phyloP scores from a whole-genome alignment of 2,329 filamentous ascomycete genomes.

The Bipolaris sorokiniana region DNA sequence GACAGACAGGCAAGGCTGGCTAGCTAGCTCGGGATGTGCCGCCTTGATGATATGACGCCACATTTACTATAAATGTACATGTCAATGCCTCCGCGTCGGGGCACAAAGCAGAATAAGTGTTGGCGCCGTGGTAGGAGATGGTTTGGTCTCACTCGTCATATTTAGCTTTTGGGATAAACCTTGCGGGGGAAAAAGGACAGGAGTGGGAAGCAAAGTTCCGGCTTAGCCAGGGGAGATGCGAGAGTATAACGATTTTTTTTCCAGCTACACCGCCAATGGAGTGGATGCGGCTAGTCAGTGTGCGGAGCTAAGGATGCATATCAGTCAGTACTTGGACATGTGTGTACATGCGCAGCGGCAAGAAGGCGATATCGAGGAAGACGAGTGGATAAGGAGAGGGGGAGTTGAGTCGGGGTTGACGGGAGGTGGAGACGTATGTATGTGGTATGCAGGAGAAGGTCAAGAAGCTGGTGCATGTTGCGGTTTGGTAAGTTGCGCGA shows the following conservation, averaged over 20 bases:
- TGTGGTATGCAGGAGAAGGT: not conserved
- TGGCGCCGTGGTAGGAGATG: not conserved
- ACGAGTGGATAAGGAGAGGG: not conserved
- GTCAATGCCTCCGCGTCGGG: not conserved
- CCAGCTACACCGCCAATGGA: not conserved
- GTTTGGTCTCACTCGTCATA: not conserved
- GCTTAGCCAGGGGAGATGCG: not conserved
- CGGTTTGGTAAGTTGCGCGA: not conserved
- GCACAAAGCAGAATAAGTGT: not conserved
- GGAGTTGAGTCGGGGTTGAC: not conserved
- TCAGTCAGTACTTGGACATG: not conserved
- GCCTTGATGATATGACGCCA: not conserved
- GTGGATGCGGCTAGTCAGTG: not conserved
- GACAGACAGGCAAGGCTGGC: not conserved
- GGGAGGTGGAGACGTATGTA: not conserved
- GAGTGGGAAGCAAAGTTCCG: not conserved
- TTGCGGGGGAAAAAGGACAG: not conserved
- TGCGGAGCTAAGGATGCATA: not conserved
- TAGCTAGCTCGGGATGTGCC: not conserved
- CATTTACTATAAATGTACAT: not conserved
- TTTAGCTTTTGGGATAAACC: not conserved
- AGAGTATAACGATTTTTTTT: not conserved
- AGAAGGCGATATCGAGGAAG: not conserved
- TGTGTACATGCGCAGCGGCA: too few relatives aligned
- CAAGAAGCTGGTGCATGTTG: not conserved